Conservation (phyloP, 179 eudicot species). For the Vitellaria paradoxa region DNA sequence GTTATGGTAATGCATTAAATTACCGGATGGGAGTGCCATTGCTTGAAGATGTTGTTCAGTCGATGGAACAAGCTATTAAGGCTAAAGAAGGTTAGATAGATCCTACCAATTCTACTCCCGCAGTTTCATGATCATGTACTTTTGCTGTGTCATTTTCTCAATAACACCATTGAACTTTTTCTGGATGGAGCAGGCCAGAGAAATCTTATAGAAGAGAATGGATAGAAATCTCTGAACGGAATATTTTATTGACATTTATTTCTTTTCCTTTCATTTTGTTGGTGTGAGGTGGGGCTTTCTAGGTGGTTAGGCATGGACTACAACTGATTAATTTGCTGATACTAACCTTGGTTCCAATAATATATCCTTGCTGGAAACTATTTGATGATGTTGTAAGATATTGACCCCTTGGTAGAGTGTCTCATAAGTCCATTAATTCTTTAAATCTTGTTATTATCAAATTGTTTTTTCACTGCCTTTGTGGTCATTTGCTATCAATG, state of each 20-base stretch:
- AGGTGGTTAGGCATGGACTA: conserved; percentile 2
- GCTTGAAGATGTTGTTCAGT: conserved; percentile 78
- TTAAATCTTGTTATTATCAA: neutral
- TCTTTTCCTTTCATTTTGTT: neutral
- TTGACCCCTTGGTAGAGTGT: neutral
- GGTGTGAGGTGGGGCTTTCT: neutral
- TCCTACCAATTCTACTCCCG: neutral
- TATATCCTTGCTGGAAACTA: neutral
- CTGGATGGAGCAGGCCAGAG: neutral
- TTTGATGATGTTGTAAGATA: neutral
- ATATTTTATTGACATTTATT: neutral
- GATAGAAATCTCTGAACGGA: neutral
- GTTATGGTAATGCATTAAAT: conserved; percentile 87
- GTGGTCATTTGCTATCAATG: neutral
- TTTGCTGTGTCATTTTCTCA: conserved; percentile 4
- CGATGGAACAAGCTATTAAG: conserved; percentile 87
- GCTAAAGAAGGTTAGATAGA: conserved; percentile 66
- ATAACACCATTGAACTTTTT: neutral
- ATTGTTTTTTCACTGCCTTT: neutral
- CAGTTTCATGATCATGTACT: neutral
- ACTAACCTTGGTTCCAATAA: neutral
- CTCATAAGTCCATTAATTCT: neutral
- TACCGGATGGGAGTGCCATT: conserved; percentile 94
- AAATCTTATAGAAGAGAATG: neutral
- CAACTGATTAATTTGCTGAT: neutral